Conservation (phyloP, 139 green algal species). For the Chlamydomonas sp. region DNA sequence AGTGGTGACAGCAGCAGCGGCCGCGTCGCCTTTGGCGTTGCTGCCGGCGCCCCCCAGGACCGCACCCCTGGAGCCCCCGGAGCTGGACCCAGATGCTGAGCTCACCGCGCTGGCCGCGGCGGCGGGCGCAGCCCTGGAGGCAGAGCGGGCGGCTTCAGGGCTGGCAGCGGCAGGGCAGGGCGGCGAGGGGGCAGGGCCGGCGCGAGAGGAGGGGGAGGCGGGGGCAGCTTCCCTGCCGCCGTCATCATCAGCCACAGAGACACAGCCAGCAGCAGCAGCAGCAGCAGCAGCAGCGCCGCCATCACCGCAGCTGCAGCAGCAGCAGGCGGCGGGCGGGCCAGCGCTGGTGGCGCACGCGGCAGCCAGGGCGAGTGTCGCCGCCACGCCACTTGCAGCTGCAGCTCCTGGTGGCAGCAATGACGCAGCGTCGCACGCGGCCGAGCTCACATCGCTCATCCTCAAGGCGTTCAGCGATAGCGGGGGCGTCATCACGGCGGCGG, state of each 20-base stretch:
- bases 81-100: no score
- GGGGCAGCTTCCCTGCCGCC: no score
- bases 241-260: no score
- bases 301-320: neutral
- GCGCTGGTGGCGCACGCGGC: no score
- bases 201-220: no score
- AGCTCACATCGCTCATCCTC: conserved; percentile 6
- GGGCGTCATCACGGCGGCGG: neutral
- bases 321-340: neutral
- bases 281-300: neutral
- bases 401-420: neutral
- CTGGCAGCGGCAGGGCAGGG: neutral
- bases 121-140: neutral
- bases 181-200: no score
- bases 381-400: neutral
- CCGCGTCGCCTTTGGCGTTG: no score
- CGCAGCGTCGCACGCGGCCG: neutral
- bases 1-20: no score
- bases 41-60: no score
- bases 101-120: neutral
- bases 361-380: neutral
- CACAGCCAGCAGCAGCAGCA: neutral
- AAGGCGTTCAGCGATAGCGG: conserved; percentile 12
- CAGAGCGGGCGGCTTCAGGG: neutral
- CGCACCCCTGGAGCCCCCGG: no score